phyloP scores from a whole-genome alignment of 2,329 filamentous ascomycete species.

The Monilinia fructicola region DNA sequence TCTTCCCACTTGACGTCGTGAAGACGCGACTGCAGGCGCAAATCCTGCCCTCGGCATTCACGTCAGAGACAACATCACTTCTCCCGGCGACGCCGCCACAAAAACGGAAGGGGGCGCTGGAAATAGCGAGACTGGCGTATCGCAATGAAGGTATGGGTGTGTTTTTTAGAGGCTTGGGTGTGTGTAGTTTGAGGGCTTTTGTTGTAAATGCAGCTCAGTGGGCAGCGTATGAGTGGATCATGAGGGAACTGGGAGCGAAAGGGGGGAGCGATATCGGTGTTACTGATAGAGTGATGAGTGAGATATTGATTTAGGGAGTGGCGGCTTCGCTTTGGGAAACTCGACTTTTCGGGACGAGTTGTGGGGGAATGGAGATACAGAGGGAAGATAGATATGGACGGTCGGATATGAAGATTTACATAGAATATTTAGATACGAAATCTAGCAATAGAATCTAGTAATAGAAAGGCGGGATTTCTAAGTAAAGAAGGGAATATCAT shows the following conservation, averaged over 20 bases:
- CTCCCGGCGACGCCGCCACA: constrained; percentile 38
- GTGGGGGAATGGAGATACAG: background rate
- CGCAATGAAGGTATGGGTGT: constrained; percentile 57
- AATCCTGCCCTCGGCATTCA: constrained; percentile 31
- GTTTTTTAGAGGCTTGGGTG: constrained; percentile 72
- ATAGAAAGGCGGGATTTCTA: background rate
- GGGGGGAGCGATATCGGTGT: background rate
- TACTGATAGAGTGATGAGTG: constrained; percentile 6
- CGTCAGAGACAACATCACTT: constrained; percentile 37
- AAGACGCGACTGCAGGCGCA: constrained; percentile 92
- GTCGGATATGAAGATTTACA: background rate
- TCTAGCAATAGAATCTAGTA: too few species aligned
- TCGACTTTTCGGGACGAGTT: too few species aligned
- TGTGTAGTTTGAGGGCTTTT: constrained; percentile 86
- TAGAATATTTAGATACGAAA: background rate
- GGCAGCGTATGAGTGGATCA: constrained; percentile 88
- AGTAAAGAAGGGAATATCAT: background rate
- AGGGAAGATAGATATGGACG: background rate
- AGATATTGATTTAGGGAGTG: constrained; percentile 6
- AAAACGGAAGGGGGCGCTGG: constrained; percentile 53
- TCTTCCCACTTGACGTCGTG: constrained; percentile 89
- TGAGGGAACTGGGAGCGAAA: constrained; percentile 53
- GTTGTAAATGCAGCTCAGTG: constrained; percentile 92
- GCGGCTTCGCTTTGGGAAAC: background rate
- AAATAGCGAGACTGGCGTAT: constrained; percentile 67